Base-by-base conservation (phyloP, 75 land plant genomes). In the Selaginella tamariscina region DNA sequence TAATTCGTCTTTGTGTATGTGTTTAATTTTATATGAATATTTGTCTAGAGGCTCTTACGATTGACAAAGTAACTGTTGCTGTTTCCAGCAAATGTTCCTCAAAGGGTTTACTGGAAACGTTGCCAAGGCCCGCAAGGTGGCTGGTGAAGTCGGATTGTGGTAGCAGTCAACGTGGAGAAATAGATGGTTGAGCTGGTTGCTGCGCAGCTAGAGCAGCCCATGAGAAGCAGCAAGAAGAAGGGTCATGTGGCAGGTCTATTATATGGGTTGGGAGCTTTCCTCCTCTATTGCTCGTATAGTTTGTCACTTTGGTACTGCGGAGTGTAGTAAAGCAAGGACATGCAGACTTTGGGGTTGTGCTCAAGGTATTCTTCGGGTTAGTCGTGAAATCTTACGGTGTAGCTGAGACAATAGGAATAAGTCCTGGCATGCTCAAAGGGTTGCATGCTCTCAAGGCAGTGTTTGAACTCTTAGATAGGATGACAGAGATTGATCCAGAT, bases 61-160 rank as follows among this genome's bases (percentile, higher is more conserved):
- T n/a, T n/a, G n/a, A n/a, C n/a, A n/a, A n/a, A n/a, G n/a, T n/a
- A n/a, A n/a, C n/a, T n/a, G n/a, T 49, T 49, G 54, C 20, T 11
- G 15, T 2, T 32, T 65, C 2, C 54, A 49, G 54, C 54, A 49
- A 49, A 11, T 49, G 20, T 49, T 49, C 54, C 54, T 49, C 11
- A 49, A 49, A 20, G 54, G 54, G 11, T 49, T 49, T 49, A 20
- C 54, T 49, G 54, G 54, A 20, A 20, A 49, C 54, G 20, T 49
- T 11, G 54, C 11, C 18, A 49, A 49, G 20, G 54, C 54, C 11
- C 54, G 20, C 20, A 82, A 56, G 79, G 82, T 0, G 77, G 79
- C 1, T n/a, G 32, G 24, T 79, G 76, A 30, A 82, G 67, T 60
- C 33, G 69, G 1, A 77, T 64, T 30, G 68, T 79, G 5, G 68